phyloP scores from a whole-genome alignment of 352 stramenopile genomes.

The Globisporangium barbulae region DNA sequence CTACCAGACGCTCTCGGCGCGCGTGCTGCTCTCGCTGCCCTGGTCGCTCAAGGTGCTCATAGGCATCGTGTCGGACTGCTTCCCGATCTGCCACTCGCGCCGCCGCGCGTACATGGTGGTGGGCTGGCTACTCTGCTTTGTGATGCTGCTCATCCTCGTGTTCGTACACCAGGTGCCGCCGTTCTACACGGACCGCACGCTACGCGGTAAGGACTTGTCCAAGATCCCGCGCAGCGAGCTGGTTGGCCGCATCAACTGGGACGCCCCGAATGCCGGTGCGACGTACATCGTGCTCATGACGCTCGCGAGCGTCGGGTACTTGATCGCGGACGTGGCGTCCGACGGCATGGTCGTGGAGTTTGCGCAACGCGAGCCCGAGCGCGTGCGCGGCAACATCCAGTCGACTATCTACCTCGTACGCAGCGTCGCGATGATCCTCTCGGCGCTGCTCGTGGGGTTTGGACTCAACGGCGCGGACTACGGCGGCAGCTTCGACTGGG shows the following conservation, averaged over 20 bases:
- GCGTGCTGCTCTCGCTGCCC: slow-evolving; percentile 19
- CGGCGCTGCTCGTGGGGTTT: slow-evolving; percentile 31
- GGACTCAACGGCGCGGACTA: slow-evolving; percentile 34
- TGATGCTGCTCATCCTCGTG: slow-evolving; percentile 50
- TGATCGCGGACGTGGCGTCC: slow-evolving; percentile 34
- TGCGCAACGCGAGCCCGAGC: slow-evolving; percentile 35
- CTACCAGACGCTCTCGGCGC: slow-evolving; percentile 25
- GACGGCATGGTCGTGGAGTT: slow-evolving; percentile 43
- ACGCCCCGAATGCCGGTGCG: slow-evolving; percentile 19
- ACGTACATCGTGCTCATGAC: slow-evolving; percentile 36
- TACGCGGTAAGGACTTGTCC: slow-evolving; percentile 37
- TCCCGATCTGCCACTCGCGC: slow-evolving; percentile 35
- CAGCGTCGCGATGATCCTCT: slow-evolving; percentile 32
- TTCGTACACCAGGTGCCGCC: slow-evolving; percentile 36
- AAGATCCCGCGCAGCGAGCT: slow-evolving; percentile 11
- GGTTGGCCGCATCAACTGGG: slow-evolving; percentile 26
- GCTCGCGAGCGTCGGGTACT: slow-evolving; percentile 37
- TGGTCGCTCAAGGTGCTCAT: slow-evolving; percentile 72
- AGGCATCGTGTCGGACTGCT: slow-evolving; percentile 59
- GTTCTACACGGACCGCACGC: slow-evolving; percentile 49
- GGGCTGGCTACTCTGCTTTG: slow-evolving; percentile 40
- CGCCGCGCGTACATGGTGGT: slow-evolving; percentile 31
- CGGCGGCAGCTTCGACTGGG: slow-evolving; percentile 33
- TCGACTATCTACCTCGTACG: slow-evolving; percentile 42
- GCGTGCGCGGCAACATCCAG: slow-evolving; percentile 30